phyloP scores from a whole-genome alignment of 1,139 yeast genomes.

The Debaryomycetaceae sp. region DNA sequence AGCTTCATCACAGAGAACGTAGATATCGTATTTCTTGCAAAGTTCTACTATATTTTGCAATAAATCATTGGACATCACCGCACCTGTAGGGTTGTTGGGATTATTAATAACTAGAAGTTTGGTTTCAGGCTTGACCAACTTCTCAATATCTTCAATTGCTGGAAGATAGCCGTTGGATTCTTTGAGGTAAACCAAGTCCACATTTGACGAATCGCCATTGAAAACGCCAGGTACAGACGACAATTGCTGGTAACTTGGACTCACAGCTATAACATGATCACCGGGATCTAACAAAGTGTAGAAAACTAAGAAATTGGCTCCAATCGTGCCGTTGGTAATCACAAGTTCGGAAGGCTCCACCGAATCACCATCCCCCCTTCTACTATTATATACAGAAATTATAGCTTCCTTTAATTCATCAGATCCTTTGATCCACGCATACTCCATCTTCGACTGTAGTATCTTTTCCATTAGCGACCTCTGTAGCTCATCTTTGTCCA shows the following conservation, averaged over 20 bases:
- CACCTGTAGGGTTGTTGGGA: slow-evolving; percentile 58
- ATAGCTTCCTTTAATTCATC: slow-evolving; percentile 33
- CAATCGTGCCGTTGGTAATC: slow-evolving; percentile 58
- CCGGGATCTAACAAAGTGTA: slow-evolving; percentile 46
- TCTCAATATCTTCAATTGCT: slow-evolving; percentile 27
- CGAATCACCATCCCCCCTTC: slow-evolving; percentile 10
- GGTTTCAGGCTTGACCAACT: slow-evolving; percentile 24
- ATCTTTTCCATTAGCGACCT: slow-evolving; percentile 5
- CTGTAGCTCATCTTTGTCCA: not conserved
- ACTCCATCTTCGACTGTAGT: slow-evolving; percentile 30
- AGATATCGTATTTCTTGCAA: slow-evolving; percentile 31
- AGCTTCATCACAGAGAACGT: slow-evolving; percentile 52
- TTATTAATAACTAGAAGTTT: slow-evolving; percentile 50
- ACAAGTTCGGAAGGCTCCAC: slow-evolving; percentile 34
- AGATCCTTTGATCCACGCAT: slow-evolving; percentile 51
- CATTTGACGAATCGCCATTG: slow-evolving; percentile 33
- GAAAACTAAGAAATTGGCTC: slow-evolving; percentile 49
- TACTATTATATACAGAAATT: slow-evolving; percentile 33
- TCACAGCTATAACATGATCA: slow-evolving; percentile 49
- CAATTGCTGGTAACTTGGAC: slow-evolving; percentile 54
- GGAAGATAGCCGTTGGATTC: slow-evolving; percentile 36
- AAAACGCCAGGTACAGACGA: slow-evolving; percentile 49
- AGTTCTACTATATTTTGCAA: slow-evolving; percentile 36
- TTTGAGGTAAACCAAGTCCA: slow-evolving; percentile 31
- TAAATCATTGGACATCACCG: slow-evolving; percentile 34